phyloP scores from a whole-genome alignment of 2,329 filamentous ascomycete genomes.

The Acarospora socialis region DNA sequence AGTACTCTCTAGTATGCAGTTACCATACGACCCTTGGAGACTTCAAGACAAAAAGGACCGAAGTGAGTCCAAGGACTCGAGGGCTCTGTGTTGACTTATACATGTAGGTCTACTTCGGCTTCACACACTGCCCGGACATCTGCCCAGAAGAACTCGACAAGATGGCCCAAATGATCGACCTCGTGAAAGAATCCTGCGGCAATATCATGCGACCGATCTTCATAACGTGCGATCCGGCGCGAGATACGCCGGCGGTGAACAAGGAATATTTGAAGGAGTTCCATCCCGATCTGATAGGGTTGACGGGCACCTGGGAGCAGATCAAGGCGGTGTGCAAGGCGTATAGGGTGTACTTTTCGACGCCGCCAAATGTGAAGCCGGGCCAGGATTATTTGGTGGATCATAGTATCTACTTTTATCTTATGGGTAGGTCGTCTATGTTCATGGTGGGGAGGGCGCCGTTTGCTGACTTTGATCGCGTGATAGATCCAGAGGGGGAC shows the following conservation, averaged over 20 bases:
- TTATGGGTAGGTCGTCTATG: slow-evolving; percentile 56
- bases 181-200: slow-evolving; percentile 25
- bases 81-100: no score
- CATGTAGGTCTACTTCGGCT: slow-evolving; percentile 99
- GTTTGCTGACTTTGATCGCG: not conserved
- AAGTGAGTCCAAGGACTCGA: not conserved
- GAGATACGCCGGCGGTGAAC: slow-evolving; percentile 73
- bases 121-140: slow-evolving; percentile 96
- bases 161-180: slow-evolving; percentile 91
- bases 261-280: slow-evolving; percentile 84
- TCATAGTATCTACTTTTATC: slow-evolving; percentile 98
- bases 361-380: slow-evolving; percentile 71
- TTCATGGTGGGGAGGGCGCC: not conserved
- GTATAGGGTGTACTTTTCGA: slow-evolving; percentile 95
- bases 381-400: slow-evolving; percentile 96
- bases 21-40: slow-evolving; percentile 19
- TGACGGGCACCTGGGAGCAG: slow-evolving; percentile 88
- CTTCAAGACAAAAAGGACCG: not conserved
- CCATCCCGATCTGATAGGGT: slow-evolving; percentile 68
- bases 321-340: slow-evolving; percentile 90
- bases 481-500: slow-evolving; percentile 76
- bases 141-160: slow-evolving; percentile 98
- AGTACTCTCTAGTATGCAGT: slow-evolving; percentile 64
- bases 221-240: slow-evolving; percentile 86
- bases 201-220: slow-evolving; percentile 61